These are phyloP conservation scores for Lathyrus aphaca DNA, from an alignment of 306 rosid genomes.

Conservation along the genomic window DNA sequence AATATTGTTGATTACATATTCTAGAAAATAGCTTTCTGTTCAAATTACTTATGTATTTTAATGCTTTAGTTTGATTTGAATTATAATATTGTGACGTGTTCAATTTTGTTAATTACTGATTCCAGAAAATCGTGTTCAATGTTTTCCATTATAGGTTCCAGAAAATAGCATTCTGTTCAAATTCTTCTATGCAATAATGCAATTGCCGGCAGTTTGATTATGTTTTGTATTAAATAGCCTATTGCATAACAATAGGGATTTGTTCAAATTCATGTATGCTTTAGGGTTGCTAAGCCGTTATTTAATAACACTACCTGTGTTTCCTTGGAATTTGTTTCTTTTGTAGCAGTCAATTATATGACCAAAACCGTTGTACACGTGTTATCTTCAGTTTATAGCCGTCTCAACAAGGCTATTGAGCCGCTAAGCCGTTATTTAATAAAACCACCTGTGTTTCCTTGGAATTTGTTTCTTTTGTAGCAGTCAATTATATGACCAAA, in stretches of 20 bases:
- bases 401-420: no score
- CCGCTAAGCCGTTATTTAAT: no score
- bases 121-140: background rate
- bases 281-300: no score
- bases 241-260: background rate
- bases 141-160: background rate
- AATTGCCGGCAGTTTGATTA: background rate
- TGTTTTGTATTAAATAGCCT: background rate
- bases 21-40: background rate
- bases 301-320: no score
- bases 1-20: background rate
- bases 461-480: no score
- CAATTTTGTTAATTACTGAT: background rate
- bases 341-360: no score
- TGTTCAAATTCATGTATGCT: no score
- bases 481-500: no score
- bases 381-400: no score
- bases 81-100: background rate
- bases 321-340: no score
- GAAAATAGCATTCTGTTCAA: background rate
- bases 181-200: background rate
- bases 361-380: no score
- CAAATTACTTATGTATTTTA: background rate
- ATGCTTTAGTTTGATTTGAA: constrained; percentile 10
- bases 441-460: no score